Base-by-base conservation (phyloP, 2,329 filamentous ascomycete species). In the Paracoccidioides brasiliensis region DNA sequence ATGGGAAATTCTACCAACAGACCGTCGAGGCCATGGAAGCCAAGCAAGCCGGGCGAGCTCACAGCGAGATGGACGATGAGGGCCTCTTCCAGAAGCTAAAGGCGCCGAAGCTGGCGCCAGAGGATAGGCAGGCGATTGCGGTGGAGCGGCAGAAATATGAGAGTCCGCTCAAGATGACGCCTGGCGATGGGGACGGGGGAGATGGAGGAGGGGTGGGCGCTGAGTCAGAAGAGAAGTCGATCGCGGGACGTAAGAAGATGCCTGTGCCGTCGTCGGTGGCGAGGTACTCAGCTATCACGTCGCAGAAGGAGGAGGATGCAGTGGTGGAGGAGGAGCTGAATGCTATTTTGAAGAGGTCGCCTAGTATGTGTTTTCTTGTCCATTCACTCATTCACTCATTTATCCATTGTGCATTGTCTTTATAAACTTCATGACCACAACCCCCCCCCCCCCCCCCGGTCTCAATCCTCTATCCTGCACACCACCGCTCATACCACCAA, bases 311-410 rank as follows among this genome's bases (percentile, higher is more conserved):
- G 37, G 57, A 66, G 41, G 63, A 65, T n/a, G 44, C 56, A 30
- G 65, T 68, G 41, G 81, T 86, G 1, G 83, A 90, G 67, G 72
- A 74, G 15, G 87, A 89, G 69, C 72, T 97, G 59, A 85, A 89
- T 64, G 70, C 71, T 6, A 95, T 97, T 51, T 71, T 97, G 60
- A 93, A 90, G 74, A 85, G 83, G 66, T 83, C 88, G 3, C 90
- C 91, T 14, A 84, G 89, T 94, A 80, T 62, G 80, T 74, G 49
- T 32, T 33, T n/a, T 37, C 38, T 38, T n/a, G n/a, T 42, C 4
- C 22, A 5, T 28, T 12, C 22, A 3, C 6, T 2, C 22, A 5
- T n/a, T 22, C 22, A 4, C 9, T 48, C 28, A 28, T 22, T 22
- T 22, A 8, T 22, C 9, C 30, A 48, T 37, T 57, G 58, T 32